Base-by-base conservation (phyloP, 441 rosid genomes). In the Gossypium schwendimanii region DNA sequence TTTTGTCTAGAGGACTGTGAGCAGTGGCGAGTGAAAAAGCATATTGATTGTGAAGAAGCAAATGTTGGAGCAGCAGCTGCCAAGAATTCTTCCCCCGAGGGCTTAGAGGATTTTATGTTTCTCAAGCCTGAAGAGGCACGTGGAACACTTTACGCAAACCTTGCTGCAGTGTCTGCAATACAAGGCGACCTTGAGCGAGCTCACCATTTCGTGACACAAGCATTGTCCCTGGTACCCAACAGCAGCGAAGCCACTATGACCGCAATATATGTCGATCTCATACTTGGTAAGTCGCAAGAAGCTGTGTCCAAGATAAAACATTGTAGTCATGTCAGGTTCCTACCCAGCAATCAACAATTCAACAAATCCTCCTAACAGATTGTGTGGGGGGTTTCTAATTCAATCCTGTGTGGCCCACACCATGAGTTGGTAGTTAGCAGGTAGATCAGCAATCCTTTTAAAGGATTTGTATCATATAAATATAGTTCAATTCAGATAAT, bases 61-160 rank as follows among this genome's bases (percentile, higher is more conserved):
- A 85, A 73, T 60, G 89, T 84, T 36, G 85, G 80, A 72, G 33
- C 83, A 14, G 55, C 66, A 18, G 66, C 87, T 61, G 61, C 80
- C 57, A 86, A 81, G 79, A 79, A 57, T n/a, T 63, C 84, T 63
- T 63, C 84, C 6, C 73, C 71, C 0, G 88, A 87, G 69, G 84
- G 81, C 54, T 14, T 80, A 0, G 83, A 75, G 59, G 84, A 84
- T 47, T 57, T 83, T 10, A 62, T 64, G 73, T 86, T 83, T 79
- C 89, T 87, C 6, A 91, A 87, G 74, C 98, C 99, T 5, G 95
- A 87, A 79, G 97, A 86, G 85, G 98, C 98, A 33, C 89, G 89
- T 4, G 99, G 97, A 54, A 80, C 76, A 20, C 93, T 95, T 52
- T 92, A 85, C 33, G 86, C 91, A 39, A 85, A 96, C 85, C 86